Conservation (phyloP, 2,329 filamentous ascomycete species). For the Neurospora crassa region DNA sequence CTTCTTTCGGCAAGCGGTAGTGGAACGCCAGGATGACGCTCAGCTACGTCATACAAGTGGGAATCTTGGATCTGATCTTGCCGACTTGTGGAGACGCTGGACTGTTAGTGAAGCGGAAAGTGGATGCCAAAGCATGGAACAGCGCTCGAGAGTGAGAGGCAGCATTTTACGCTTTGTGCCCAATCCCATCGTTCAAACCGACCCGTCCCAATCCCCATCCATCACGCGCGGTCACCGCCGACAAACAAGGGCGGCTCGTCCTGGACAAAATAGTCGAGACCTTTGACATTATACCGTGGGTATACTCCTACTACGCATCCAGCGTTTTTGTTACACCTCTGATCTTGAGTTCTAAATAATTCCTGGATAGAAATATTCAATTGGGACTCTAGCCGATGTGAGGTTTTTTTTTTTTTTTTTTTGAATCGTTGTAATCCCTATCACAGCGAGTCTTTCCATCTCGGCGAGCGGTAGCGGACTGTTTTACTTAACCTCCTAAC, state of each 20-base stretch:
- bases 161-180: not conserved
- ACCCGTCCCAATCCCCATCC: not conserved
- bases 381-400: no score
- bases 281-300: no score
- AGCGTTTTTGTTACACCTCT: no score
- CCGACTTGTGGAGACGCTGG: not conserved
- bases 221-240: not conserved
- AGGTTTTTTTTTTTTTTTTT: no score
- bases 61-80: not conserved
- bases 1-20: not conserved
- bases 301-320: no score
- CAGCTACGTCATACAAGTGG: not conserved
- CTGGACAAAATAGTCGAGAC: no score
- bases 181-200: not conserved
- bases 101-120: not conserved
- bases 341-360: no score
- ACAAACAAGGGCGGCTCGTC: not conserved
- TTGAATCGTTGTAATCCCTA: no score
- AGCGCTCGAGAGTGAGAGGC: not conserved
- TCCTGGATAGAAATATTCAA: no score
- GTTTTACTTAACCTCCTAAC: no score
- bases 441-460: no score
- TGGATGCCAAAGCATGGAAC: not conserved
- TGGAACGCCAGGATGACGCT: not conserved
- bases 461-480: no score